These are phyloP conservation scores for Epichloe glyceriae DNA, from an alignment of 2,329 filamentous ascomycete genomes.

Conservation along the genomic window DNA sequence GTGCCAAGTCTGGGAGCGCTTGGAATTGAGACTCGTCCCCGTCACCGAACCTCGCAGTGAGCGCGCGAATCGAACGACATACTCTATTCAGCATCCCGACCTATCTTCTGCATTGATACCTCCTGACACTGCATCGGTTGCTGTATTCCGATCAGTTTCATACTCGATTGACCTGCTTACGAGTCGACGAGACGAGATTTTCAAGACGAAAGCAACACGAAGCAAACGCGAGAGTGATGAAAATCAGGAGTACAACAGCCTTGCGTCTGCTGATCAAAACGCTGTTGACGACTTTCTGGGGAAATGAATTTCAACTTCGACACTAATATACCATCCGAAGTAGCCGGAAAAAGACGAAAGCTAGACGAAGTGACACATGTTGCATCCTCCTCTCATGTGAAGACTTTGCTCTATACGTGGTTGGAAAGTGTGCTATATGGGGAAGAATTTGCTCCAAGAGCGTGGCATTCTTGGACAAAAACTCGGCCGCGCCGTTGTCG, in stretches of 20 bases:
- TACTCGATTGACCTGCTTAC: constrained; percentile 14
- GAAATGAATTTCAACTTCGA: constrained; percentile 9
- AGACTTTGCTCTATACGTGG: constrained; percentile 5
- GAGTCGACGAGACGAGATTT: not conserved
- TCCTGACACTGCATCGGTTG: constrained; percentile 14
- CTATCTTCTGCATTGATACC: constrained; percentile 18
- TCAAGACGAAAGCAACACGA: not conserved
- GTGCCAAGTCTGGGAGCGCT: constrained; percentile 19
- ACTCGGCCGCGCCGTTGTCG: constrained; percentile 12
- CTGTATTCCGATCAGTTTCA: constrained; percentile 15
- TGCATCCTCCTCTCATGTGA: not conserved
- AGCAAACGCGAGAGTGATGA: not conserved
- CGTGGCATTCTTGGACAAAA: constrained; percentile 10
- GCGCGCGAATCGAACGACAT: constrained; percentile 13
- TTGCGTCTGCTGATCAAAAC: constrained; percentile 13
- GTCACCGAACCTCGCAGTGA: constrained; percentile 3
- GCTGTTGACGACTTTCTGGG: constrained; percentile 18
- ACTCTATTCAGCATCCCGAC: constrained; percentile 25
- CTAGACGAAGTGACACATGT: not conserved
- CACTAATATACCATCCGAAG: not conserved
- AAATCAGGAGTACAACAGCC: constrained; percentile 7
- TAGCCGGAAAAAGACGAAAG: not conserved
- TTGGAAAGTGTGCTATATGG: constrained; percentile 17
- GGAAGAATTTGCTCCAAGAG: constrained; percentile 11
- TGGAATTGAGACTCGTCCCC: constrained; percentile 17